These are phyloP conservation scores for Claviceps monticola DNA, from an alignment of 2,329 filamentous ascomycete genomes.

Conservation along the genomic window DNA sequence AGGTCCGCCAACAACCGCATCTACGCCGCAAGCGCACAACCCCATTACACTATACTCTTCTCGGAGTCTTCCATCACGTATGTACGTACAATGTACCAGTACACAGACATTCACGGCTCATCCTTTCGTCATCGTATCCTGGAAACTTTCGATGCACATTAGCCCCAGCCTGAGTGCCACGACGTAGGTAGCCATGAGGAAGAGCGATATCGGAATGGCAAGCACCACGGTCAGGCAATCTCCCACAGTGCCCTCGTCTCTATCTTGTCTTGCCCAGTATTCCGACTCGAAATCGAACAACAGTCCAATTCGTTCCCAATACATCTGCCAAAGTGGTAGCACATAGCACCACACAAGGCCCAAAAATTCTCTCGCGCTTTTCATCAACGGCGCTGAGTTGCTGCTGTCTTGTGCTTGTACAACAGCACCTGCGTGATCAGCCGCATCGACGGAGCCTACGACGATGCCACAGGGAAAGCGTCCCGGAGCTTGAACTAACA, in stretches of 20 bases:
- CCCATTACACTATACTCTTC: too few species aligned
- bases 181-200: conserved; percentile 11
- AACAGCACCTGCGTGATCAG: background rate
- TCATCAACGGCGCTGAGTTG: background rate
- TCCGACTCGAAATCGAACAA: conserved; percentile 25
- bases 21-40: background rate
- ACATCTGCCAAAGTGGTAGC: conserved; percentile 11
- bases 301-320: conserved; percentile 23
- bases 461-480: conserved; percentile 14
- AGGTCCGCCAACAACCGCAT: background rate
- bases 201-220: conserved; percentile 14
- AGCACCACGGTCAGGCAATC: conserved; percentile 14
- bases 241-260: conserved; percentile 11
- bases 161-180: conserved; percentile 15
- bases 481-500: conserved; percentile 12
- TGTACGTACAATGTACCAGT: background rate
- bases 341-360: conserved; percentile 4
- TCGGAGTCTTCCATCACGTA: background rate
- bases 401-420: background rate
- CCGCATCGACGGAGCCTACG: conserved; percentile 12
- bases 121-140: background rate
- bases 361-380: background rate
- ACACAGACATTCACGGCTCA: conserved; percentile 4
- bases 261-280: conserved; percentile 17
- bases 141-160: conserved; percentile 9